Conservation (phyloP, 2,329 filamentous ascomycete genomes). For the Zymoseptoria crescenta region DNA sequence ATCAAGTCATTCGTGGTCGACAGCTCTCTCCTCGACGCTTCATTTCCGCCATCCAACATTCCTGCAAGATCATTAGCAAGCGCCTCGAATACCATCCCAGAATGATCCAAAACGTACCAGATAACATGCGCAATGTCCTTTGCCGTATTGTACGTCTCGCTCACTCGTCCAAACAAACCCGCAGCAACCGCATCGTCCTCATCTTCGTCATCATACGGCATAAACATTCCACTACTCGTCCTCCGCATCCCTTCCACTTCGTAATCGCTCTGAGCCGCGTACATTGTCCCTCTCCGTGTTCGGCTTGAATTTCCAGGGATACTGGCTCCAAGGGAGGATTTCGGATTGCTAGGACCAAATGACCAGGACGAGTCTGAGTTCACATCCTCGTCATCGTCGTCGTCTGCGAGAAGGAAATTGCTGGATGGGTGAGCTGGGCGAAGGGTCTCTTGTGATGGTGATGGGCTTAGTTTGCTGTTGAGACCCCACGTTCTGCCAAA, state of each 20-base stretch:
- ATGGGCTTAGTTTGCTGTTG: slow-evolving; percentile 51
- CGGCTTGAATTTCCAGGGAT: slow-evolving; percentile 20
- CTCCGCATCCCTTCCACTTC: slow-evolving; percentile 61
- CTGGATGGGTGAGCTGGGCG: slow-evolving; percentile 60
- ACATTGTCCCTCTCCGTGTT: slow-evolving; percentile 13
- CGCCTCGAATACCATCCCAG: neutral
- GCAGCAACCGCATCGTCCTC: slow-evolving; percentile 49
- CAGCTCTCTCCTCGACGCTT: slow-evolving; percentile 15
- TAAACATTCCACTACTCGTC: slow-evolving; percentile 82
- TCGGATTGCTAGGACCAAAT: slow-evolving; percentile 28
- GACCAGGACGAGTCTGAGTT: slow-evolving; percentile 26
- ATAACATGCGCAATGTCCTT: slow-evolving; percentile 58
- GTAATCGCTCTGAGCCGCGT: slow-evolving; percentile 24
- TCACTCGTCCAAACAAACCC: slow-evolving; percentile 68
- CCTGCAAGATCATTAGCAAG: slow-evolving; percentile 9
- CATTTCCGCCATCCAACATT: slow-evolving; percentile 56
- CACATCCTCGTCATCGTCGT: slow-evolving; percentile 16
- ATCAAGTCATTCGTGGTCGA: neutral
- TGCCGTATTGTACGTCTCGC: slow-evolving; percentile 66
- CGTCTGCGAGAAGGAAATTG: slow-evolving; percentile 45
- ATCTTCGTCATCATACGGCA: slow-evolving; percentile 68
- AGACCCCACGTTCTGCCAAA: slow-evolving; percentile 35
- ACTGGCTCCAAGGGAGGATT: slow-evolving; percentile 25
- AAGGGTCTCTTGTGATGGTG: slow-evolving; percentile 75
- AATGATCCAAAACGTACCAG: slow-evolving; percentile 33